Conservation (phyloP, 371 early-diverging fungal genomes). For the Syncephalastrum monosporum region DNA sequence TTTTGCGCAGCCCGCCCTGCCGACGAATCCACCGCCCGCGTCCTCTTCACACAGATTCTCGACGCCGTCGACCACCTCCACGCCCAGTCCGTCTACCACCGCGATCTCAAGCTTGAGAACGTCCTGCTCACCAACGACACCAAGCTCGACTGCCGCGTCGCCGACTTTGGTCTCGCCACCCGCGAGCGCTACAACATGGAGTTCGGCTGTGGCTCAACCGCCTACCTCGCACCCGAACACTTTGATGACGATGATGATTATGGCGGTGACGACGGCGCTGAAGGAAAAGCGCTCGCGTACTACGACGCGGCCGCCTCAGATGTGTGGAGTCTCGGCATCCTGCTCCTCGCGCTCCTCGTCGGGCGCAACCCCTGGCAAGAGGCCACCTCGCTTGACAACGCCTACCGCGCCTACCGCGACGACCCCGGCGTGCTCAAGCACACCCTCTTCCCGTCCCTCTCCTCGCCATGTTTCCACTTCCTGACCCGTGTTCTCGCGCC, state of each 20-base stretch:
- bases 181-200: slow-evolving; percentile 64
- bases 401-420: slow-evolving; percentile 51
- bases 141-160: slow-evolving; percentile 61
- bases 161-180: slow-evolving; percentile 86
- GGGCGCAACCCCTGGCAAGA: slow-evolving; percentile 84
- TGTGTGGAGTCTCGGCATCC: slow-evolving; percentile 77
- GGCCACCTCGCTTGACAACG: slow-evolving; percentile 50
- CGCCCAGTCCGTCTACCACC: slow-evolving; percentile 57
- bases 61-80: slow-evolving; percentile 58
- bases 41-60: slow-evolving; percentile 51
- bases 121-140: slow-evolving; percentile 51
- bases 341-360: slow-evolving; percentile 70
- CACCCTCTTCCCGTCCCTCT: slow-evolving; percentile 48
- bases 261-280: not conserved
- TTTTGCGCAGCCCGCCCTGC: slow-evolving; percentile 37
- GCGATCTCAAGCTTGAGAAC: slow-evolving; percentile 82
- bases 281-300: slow-evolving; percentile 42
- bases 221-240: slow-evolving; percentile 65
- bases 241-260: slow-evolving; percentile 36
- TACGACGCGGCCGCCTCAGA: slow-evolving; percentile 64
- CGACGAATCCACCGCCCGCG: slow-evolving; percentile 34
- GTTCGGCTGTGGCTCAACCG: slow-evolving; percentile 77
- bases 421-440: slow-evolving; percentile 42
- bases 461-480: slow-evolving; percentile 27
- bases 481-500: slow-evolving; percentile 26